These are phyloP conservation scores for Fraxinus americana DNA, from an alignment of 257 asterid genomes.

Conservation along the genomic window DNA sequence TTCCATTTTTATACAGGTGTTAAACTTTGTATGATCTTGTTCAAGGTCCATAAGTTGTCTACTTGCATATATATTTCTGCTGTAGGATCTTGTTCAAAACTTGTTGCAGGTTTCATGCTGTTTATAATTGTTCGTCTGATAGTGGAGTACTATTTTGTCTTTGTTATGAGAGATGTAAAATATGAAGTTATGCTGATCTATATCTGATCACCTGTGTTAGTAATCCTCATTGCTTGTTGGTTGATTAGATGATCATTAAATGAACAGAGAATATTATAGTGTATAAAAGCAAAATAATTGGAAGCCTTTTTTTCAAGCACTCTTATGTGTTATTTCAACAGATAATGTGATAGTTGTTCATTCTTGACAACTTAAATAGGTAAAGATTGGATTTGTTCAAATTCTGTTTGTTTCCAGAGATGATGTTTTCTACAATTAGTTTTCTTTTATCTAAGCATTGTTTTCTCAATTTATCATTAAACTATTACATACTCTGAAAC, in stretches of 20 bases:
- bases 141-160: background rate
- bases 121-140: slow-evolving; percentile 7
- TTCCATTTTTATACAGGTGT: slow-evolving; percentile 63
- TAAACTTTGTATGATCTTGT: slow-evolving; percentile 86
- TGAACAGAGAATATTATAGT: background rate
- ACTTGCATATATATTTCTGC: slow-evolving; percentile 1
- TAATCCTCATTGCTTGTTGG: too few species aligned
- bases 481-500: too few species aligned
- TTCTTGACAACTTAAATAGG: too few species aligned
- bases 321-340: too few species aligned
- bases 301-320: background rate
- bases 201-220: too few species aligned
- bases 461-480: too few species aligned
- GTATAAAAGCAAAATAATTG: too few species aligned
- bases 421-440: too few species aligned
- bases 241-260: background rate
- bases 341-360: background rate
- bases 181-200: slow-evolving; percentile 9
- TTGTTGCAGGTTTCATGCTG: background rate
- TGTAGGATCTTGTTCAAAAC: slow-evolving; percentile 1
- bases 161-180: background rate
- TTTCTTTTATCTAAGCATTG: too few species aligned
- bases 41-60: slow-evolving; percentile 55
- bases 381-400: too few species aligned
- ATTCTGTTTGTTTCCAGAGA: too few species aligned